Evolutionary conservation across 805 yeast genomes (phyloP), one percentile per base, ranked within the genome.

Genomic region (Candida patagonica): DNA sequence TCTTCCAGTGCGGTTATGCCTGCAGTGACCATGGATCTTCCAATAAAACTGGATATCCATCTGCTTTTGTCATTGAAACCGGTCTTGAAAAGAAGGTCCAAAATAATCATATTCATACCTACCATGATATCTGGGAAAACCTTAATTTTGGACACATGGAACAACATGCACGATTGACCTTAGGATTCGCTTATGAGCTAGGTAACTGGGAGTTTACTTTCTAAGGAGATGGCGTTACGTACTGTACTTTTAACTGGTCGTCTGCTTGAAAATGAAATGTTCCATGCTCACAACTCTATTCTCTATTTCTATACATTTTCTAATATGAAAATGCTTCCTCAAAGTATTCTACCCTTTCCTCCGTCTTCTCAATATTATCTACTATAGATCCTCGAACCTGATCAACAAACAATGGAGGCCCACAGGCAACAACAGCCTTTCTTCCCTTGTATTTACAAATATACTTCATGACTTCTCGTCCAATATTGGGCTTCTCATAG

Each of bases 1-100:
- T 80, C 51, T 80, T 94, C 10, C 50, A 65, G 42, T 89, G 96
- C 63, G 95, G 95, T 1, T 86, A 87, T 54, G 92, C 94, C 0
- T 87, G 97, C 60, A 80, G 94, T 15, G 97, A 89, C 63, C 96
- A 87, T 59, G 80, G 89, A 4, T 77, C 94, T 35, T 95, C 95
- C 1, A 59, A 76, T 36, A 77, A 80, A 55, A 74, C 73, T 51
- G 96, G 96, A 1, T 86, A 68, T 60, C 96, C 96, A 3, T 72
- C 85, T 7, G 73, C 86, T 24, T 83, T 86, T 60, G 81, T 85
- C 33, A 74, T 81, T 47, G 98, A 89, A 60, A 70, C 84, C 32
- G 80, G 72, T 42, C 70, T 85, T 57, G 16, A 12, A 9, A 4
- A 12, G 5, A 70, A 72, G 40, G 67, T 68, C 46, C 68, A 77